phyloP scores from a whole-genome alignment of 129 eudicot species.

The Chrysanthemum seticuspe region DNA sequence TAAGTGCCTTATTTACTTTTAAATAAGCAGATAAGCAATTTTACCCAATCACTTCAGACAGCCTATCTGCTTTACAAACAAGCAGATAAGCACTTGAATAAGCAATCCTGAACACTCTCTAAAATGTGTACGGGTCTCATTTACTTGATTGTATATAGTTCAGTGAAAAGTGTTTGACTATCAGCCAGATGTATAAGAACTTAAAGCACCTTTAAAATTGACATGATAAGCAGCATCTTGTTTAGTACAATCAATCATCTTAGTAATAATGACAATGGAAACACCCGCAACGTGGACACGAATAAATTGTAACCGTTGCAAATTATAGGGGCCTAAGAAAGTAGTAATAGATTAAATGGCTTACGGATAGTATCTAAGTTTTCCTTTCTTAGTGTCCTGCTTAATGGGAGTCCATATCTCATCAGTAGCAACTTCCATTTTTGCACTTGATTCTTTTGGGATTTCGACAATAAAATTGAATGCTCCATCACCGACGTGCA shows the following conservation, averaged over 20 bases:
- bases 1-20: no score
- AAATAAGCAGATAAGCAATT: no score
- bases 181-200: neutral
- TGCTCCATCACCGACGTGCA: constrained; percentile 81
- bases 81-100: no score
- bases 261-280: neutral
- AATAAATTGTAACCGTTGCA: neutral
- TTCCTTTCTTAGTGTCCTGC: constrained; percentile 97
- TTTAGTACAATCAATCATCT: constrained; percentile 14
- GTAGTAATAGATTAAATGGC: constrained; percentile 8
- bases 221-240: neutral
- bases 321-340: neutral
- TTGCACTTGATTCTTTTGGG: constrained; percentile 98
- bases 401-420: constrained; percentile 86
- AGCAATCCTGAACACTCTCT: neutral
- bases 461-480: constrained; percentile 90
- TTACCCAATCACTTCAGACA: no score
- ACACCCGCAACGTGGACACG: neutral
- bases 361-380: constrained; percentile 98
- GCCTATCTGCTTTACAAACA: no score
- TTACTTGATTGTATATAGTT: neutral
- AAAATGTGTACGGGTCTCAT: neutral
- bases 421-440: constrained; percentile 99
- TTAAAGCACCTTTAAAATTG: neutral
- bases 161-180: neutral